Evolutionary conservation across 2,329 filamentous ascomycete genomes (phyloP).

Genomic region (Cyphellophora europaea): DNA sequence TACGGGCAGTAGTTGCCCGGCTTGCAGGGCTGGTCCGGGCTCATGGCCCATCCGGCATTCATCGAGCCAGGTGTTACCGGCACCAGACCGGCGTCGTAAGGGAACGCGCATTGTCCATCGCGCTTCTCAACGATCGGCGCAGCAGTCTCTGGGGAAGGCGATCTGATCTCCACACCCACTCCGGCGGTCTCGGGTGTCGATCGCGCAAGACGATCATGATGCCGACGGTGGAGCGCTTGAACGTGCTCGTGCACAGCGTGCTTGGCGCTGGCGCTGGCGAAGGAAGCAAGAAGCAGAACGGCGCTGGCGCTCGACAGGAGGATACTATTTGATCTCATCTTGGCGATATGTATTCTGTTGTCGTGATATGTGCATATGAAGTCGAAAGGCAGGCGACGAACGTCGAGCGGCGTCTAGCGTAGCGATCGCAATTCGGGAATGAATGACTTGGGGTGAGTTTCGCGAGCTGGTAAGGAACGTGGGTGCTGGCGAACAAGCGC

Average conservation of each 20-base stretch:
- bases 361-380: conserved; percentile 2
- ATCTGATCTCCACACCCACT: conserved; percentile 18
- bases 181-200: conserved; percentile 17
- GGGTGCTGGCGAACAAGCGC: conserved; percentile 14
- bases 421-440: conserved; percentile 5
- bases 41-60: conserved; percentile 75
- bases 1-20: conserved; percentile 65
- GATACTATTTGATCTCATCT: conserved; percentile 18
- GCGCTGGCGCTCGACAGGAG: conserved; percentile 24
- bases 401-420: neutral
- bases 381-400: conserved; percentile 7
- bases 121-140: conserved; percentile 40
- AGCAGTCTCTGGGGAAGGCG: conserved; percentile 6
- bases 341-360: conserved; percentile 5
- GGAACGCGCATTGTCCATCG: conserved; percentile 53
- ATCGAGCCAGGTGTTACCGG: conserved; percentile 51
- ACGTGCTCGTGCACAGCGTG: conserved; percentile 22
- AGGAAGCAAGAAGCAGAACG: conserved; percentile 27
- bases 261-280: conserved; percentile 18
- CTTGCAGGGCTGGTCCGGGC: conserved; percentile 60
- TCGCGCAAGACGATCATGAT: conserved; percentile 21
- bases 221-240: conserved; percentile 24
- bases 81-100: conserved; percentile 56
- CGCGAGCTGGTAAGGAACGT: conserved; percentile 15
- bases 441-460: conserved; percentile 18